Conservation (phyloP, 1,139 yeast species). For the Chernovozyma sophiae-reginae region DNA sequence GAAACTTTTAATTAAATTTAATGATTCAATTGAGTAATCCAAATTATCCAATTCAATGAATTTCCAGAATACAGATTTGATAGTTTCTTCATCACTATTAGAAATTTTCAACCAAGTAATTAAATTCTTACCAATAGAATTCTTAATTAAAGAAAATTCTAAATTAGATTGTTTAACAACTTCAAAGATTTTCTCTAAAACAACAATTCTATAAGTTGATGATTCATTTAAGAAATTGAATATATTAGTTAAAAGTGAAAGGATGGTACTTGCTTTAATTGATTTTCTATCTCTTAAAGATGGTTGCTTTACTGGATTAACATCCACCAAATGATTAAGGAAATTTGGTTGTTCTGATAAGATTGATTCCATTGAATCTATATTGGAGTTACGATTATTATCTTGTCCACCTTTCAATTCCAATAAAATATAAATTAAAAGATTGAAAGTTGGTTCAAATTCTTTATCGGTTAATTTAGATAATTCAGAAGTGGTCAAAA, state of each 20-base stretch:
- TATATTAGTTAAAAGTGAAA: constrained; percentile 40
- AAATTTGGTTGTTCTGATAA: constrained; percentile 28
- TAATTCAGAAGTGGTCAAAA: constrained; percentile 23
- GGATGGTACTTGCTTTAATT: constrained; percentile 39
- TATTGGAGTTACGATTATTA: neutral
- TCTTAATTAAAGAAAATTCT: constrained; percentile 33
- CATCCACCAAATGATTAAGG: constrained; percentile 27
- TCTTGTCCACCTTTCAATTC: constrained; percentile 21
- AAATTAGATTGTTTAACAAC: constrained; percentile 29
- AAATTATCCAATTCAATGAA: constrained; percentile 33
- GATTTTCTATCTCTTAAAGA: constrained; percentile 47
- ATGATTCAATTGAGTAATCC: constrained; percentile 25
- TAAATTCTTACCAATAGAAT: constrained; percentile 35
- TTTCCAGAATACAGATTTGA: constrained; percentile 35
- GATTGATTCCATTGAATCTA: constrained; percentile 19
- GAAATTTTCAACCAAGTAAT: constrained; percentile 33
- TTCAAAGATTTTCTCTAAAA: constrained; percentile 31
- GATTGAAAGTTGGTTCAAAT: constrained; percentile 44
- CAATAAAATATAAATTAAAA: constrained; percentile 34
- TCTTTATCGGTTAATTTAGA: constrained; percentile 40
- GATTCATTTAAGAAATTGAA: constrained; percentile 41
- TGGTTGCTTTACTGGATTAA: constrained; percentile 37
- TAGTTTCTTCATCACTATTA: constrained; percentile 25
- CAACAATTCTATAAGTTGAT: constrained; percentile 29
- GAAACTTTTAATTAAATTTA: constrained; percentile 33